phyloP scores from a whole-genome alignment of 192 early-diverging fungal genomes.

The Coemansia sp. region DNA sequence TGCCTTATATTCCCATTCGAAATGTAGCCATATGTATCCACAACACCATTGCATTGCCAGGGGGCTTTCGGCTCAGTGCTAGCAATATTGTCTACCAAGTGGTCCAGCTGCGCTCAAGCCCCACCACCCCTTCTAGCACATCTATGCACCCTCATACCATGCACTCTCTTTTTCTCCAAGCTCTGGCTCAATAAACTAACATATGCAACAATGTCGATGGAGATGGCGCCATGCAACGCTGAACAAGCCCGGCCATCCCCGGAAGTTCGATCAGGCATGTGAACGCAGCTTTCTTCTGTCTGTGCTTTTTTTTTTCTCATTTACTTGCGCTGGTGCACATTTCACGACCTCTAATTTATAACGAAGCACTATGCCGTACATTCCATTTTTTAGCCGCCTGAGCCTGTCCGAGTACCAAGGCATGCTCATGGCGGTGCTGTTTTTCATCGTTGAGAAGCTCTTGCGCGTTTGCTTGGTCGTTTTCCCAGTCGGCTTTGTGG shows the following conservation, averaged over 20 bases:
- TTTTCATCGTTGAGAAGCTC: conserved; percentile 69
- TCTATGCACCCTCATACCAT: no score
- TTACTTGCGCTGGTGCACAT: no score
- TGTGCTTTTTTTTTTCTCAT: no score
- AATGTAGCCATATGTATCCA: neutral
- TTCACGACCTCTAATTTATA: no score
- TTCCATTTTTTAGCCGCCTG: conserved; percentile 63
- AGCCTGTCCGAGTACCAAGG: conserved; percentile 62
- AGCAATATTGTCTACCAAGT: neutral
- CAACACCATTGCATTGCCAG: neutral
- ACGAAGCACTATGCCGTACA: conserved; percentile 42
- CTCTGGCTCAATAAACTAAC: no score
- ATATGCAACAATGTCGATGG: no score
- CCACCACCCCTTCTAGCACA: neutral
- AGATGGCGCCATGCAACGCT: no score
- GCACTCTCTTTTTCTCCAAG: no score
- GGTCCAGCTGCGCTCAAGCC: neutral
- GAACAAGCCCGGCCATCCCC: no score
- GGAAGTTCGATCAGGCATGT: no score
- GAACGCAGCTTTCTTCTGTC: no score
- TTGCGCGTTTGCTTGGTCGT: conserved; percentile 66
- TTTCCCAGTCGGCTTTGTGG: conserved; percentile 54
- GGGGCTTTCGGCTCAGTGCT: neutral
- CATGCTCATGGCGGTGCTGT: conserved; percentile 58
- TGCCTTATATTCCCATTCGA: neutral